These are phyloP conservation scores for Tetrapyrgos nigripes DNA, from an alignment of 1,284 basidiomycete species.

Conservation along the genomic window DNA sequence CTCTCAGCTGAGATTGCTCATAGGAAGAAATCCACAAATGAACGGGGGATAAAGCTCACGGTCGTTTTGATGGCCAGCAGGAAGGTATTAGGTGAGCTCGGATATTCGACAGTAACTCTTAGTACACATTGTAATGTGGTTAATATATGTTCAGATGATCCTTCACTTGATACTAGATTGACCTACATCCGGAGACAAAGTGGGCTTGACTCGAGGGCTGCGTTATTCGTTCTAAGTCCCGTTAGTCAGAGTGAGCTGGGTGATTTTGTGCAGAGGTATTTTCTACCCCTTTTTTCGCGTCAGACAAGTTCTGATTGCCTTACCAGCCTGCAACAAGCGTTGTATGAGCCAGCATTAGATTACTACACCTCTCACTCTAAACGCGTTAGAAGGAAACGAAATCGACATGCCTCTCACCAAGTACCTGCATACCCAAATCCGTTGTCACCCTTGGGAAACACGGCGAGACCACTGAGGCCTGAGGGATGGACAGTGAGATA, in stretches of 20 bases:
- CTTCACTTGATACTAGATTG: constrained; percentile 81
- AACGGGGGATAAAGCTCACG: constrained; percentile 92
- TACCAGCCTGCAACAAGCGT: constrained; percentile 81
- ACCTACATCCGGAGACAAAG: constrained; percentile 88
- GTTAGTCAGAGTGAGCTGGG: constrained; percentile 82
- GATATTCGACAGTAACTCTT: constrained; percentile 2
- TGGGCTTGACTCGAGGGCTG: constrained; percentile 89
- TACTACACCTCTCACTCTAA: constrained; percentile 95
- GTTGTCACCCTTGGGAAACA: constrained; percentile 48
- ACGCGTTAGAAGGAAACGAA: constrained; percentile 88
- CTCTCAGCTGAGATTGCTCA: constrained; percentile 81
- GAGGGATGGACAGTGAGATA: constrained; percentile 97
- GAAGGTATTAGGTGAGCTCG: constrained; percentile 75
- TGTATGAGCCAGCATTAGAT: constrained; percentile 88
- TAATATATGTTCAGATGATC: constrained; percentile 65
- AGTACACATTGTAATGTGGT: neutral
- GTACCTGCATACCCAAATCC: constrained; percentile 53
- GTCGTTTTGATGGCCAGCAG: constrained; percentile 93
- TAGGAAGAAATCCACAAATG: constrained; percentile 79
- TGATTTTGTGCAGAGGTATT: constrained; percentile 84
- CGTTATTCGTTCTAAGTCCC: constrained; percentile 93
- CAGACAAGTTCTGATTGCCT: constrained; percentile 7
- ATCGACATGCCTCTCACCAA: constrained; percentile 65
- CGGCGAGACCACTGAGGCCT: constrained; percentile 68
- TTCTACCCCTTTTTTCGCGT: constrained; percentile 4